These are phyloP conservation scores for Helianthus annuus DNA, from an alignment of 129 eudicot species.

Conservation along the genomic window HanXRQr2.0-SUNRISE NC_035445.2:102328017-102328516, in stretches of 20 bases:
- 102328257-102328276: neutral
- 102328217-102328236: neutral
- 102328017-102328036: constrained; percentile 92
- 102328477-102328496: too few relatives aligned
- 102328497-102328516: too few relatives aligned
- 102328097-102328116: constrained; percentile 94
- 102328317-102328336: too few relatives aligned
- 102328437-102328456: neutral
- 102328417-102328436: too few relatives aligned
- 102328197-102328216: neutral
- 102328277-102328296: neutral
- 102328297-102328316: too few relatives aligned
- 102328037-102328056: constrained; percentile 87
- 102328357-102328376: too few relatives aligned
- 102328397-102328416: too few relatives aligned
- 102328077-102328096: constrained; percentile 90
- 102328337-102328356: too few relatives aligned
- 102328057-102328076: constrained; percentile 92
- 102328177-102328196: neutral
- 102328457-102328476: neutral
- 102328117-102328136: constrained; percentile 56
- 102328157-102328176: neutral
- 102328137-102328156: neutral
- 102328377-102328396: too few relatives aligned
- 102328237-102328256: neutral